Percentiles rank a stretch among this genome's conserved stretches.
These are phyloP conservation scores for Eimeria sp. DNA, from an alignment of 169 alveolate genomes.

Conservation along the genomic window DNA sequence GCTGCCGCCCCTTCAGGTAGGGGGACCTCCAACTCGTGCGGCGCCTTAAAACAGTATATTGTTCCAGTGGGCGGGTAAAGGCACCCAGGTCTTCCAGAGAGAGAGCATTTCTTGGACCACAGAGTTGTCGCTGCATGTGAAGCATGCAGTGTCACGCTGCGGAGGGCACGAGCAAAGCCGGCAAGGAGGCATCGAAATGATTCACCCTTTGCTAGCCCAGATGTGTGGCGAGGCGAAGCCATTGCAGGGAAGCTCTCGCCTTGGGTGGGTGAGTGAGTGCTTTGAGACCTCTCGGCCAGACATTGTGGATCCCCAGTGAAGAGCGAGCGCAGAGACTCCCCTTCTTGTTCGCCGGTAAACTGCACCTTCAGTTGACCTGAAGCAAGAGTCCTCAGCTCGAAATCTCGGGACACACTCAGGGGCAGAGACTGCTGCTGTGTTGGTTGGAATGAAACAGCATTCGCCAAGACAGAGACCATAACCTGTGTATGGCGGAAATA, in stretches of 20 bases:
- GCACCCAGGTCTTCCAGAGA: constrained; percentile 58
- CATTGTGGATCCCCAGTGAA: constrained; percentile 12
- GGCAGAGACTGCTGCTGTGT: constrained; percentile 69
- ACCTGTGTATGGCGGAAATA: constrained; percentile 76
- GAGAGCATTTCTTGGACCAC: constrained; percentile 57
- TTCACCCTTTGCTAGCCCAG: constrained; percentile 45
- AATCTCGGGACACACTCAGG: constrained; percentile 70
- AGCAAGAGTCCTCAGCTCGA: constrained; percentile 73
- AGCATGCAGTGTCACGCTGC: constrained; percentile 66
- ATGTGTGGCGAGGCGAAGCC: constrained; percentile 33
- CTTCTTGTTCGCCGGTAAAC: constrained; percentile 61
- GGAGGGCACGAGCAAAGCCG: constrained; percentile 55
- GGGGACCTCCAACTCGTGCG: constrained; percentile 74
- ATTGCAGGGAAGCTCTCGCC: not conserved
- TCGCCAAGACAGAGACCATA: constrained; percentile 75
- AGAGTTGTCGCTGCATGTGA: constrained; percentile 66
- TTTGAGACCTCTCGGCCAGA: not conserved
- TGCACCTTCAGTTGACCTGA: constrained; percentile 67
- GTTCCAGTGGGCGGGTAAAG: constrained; percentile 77
- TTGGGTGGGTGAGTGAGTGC: constrained; percentile 24
- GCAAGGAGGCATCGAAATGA: constrained; percentile 46
- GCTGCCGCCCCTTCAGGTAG: constrained; percentile 78
- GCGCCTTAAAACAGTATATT: constrained; percentile 59
- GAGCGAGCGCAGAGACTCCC: constrained; percentile 75
- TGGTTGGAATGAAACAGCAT: constrained; percentile 62